Base-by-base conservation (phyloP, 208 protist genomes). In the Kentomonas sorsogonicus region DNA sequence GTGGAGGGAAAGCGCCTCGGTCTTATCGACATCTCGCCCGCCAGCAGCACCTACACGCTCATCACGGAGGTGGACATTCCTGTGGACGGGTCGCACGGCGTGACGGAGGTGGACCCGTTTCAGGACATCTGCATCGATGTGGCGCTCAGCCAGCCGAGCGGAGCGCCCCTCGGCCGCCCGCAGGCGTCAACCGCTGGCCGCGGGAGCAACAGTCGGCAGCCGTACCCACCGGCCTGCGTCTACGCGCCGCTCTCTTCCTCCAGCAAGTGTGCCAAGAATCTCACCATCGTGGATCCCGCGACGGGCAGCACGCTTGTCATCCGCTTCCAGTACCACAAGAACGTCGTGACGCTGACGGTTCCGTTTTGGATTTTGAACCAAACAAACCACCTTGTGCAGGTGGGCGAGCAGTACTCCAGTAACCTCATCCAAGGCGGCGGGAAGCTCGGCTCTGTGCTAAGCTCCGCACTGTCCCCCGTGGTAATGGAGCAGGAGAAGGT, bases 41-140 rank as follows among this genome's bases (percentile, higher is more conserved):
- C 77, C 39, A 60, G 20, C 41, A 48, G 53, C 41, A 36, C 64
- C 30, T 86, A 77, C 61, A 71, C 78, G 22, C 47, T 47, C 9
- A 54, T 88, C 3, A 51, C 45, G 40, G 72, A 60, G 13, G 34
- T 84, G 16, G 51, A 51, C 50, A 60, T 88, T 29, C 30, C 36
- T 4, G 53, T 72, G 7, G 69, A 63, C 13, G 53, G 29, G 20
- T 41, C 55, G 22, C 77, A 72, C 60, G 65, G 62, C 10, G 72
- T 79, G 7, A 83, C 75, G 3, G 70, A 89, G 53, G 63, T 89
- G 25, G 79, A 84, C 60, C 86, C 82, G 4, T 60, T 87, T 25
- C 63, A 75, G 16, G 75, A 88, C 45, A 63, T 87, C 29, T 86
- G 65, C 45, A 60, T 89, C 1, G 64, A 83, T 22, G 60, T 88